Conservation (phyloP, 768 basidiomycete species). For the Russula compacta region DNA sequence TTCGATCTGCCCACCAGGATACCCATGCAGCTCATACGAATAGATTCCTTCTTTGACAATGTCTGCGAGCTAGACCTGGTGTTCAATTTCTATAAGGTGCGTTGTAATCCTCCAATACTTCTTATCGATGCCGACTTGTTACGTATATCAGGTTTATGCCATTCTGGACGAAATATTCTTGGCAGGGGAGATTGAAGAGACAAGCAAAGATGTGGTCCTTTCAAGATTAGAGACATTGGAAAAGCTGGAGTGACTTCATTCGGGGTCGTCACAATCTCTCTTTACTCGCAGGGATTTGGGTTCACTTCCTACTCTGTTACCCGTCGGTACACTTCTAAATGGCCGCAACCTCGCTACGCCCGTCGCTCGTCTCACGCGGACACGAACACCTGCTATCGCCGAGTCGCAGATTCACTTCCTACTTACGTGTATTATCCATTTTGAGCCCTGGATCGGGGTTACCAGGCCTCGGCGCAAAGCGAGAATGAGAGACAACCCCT, state of each 20-base stretch:
- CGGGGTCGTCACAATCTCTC: background rate
- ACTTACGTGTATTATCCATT: background rate
- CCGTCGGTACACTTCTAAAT: background rate
- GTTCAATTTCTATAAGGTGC: constrained; percentile 96
- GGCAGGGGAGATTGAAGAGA: constrained; percentile 97
- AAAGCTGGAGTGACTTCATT: constrained; percentile 65
- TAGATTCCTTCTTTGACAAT: constrained; percentile 98
- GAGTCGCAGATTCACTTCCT: background rate
- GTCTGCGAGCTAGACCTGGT: constrained; percentile 97
- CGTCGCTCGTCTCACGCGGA: background rate
- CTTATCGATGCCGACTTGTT: background rate
- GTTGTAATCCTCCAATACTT: background rate
- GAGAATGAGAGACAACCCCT: background rate
- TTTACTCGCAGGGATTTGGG: background rate
- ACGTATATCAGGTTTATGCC: constrained; percentile 70
- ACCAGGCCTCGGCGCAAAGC: background rate
- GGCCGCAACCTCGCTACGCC: too few species aligned
- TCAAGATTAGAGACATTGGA: constrained; percentile 86
- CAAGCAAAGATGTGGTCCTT: constrained; percentile 92
- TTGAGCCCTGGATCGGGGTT: background rate
- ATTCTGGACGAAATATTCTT: constrained; percentile 98
- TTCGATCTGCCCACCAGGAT: constrained; percentile 2
- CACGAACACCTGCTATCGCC: background rate
- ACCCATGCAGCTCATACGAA: background rate
- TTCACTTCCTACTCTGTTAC: background rate